Evolutionary conservation across 805 yeast genomes (phyloP).

Genomic region (Candida wancherniae): DNA sequence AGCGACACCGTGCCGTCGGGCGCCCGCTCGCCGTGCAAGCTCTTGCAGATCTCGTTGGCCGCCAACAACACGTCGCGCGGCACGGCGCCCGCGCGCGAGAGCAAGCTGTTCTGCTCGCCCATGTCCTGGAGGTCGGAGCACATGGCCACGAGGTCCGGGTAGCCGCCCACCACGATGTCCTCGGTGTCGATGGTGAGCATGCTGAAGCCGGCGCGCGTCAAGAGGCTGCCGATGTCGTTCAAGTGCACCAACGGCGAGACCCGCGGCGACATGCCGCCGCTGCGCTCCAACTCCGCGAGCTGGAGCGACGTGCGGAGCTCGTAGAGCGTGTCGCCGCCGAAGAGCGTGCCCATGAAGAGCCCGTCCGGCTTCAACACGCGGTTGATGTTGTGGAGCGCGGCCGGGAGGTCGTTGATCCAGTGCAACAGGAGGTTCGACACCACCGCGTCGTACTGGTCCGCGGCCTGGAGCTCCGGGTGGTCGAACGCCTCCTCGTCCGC

Average conservation of each 20-base stretch:
- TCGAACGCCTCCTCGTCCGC: constrained; percentile 66
- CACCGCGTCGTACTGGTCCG: constrained; percentile 59
- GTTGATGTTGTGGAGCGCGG: constrained; percentile 51
- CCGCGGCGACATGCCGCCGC: constrained; percentile 76
- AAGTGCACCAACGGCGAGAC: constrained; percentile 77
- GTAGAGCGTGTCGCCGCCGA: constrained; percentile 82
- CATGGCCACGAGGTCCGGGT: constrained; percentile 64
- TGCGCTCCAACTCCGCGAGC: constrained; percentile 74
- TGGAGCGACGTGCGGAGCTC: constrained; percentile 78
- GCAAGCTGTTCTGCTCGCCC: constrained; percentile 80
- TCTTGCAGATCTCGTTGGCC: constrained; percentile 67
- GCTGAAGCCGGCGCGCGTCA: constrained; percentile 73
- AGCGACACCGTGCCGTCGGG: constrained; percentile 40
- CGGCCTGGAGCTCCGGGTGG: constrained; percentile 33
- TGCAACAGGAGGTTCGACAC: constrained; percentile 70
- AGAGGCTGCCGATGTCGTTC: constrained; percentile 66
- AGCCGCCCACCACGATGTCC: constrained; percentile 69
- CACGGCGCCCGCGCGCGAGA: constrained; percentile 39
- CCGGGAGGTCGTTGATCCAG: constrained; percentile 85
- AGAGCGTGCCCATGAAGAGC: constrained; percentile 71
- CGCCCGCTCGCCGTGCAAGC: constrained; percentile 64
- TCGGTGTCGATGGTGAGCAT: constrained; percentile 82
- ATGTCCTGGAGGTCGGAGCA: constrained; percentile 69
- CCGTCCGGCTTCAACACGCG: constrained; percentile 71
- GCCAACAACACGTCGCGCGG: constrained; percentile 65